Base-by-base conservation (phyloP, 2,329 filamentous ascomycete species). In the Arachnopeziza araneosa region DNA sequence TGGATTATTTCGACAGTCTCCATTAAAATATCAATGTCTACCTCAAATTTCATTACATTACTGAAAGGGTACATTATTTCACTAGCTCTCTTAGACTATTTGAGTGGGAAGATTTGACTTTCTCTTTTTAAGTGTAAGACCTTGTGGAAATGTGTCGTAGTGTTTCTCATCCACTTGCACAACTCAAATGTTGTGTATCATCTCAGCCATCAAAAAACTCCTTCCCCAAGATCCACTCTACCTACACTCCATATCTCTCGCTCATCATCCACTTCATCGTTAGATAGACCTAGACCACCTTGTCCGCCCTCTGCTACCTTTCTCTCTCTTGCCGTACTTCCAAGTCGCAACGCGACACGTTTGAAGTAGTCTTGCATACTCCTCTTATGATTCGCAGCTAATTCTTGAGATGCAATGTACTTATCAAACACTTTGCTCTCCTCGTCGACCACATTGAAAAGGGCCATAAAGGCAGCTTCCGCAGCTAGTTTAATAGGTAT, bases 361-460 rank as follows among this genome's bases (percentile, higher is more conserved):
- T 96, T 96, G 78, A 98, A 98, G 77, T 99, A 99, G 74, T 99
- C 95, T 61, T 87, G 83, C 89, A 99, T 97, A 73, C 88, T 92
- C 67, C 93, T 83, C 81, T 96, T 95, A 21, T 86, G 86, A 50
- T 84, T 88, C 0, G 90, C 76, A 9, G 86, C 80, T 61, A 97
- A 75, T 2, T 85, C 84, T 1, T 87, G 80, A 0, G 86, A 85
- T 10, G 83, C 80, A 78, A 97, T 87, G 75, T 92, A 98, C 76
- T 93, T 93, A 68, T 97, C 93, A 73, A 97, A 98, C 22, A 97
- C 85, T 64, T 84, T 87, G 61, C 80, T 82, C 71, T 97, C 95
- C 64, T 93, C 88, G 52, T 96, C 91, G 1, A 93, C 91, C 1
- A 98, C 93, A 51, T 85, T 86, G 78, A 99, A 98, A 4, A 98